A percentile compares a stretch with the other conserved stretches of the same genome.
Conservation (phyloP, 106 monocot genomes). For the Dendrobium catenatum region DNA sequence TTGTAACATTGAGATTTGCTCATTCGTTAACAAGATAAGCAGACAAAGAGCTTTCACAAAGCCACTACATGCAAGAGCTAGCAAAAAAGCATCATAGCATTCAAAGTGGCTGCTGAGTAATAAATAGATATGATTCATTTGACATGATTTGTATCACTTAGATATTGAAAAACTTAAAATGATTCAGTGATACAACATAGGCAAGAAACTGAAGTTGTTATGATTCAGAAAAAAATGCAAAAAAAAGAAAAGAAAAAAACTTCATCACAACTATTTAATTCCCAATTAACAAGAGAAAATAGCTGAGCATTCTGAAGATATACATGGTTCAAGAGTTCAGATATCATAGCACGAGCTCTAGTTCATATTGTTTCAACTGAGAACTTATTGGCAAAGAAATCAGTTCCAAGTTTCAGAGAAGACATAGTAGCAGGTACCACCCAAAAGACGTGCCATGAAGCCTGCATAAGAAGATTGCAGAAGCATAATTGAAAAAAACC, state of each 20-base stretch:
- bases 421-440: constrained; percentile 32
- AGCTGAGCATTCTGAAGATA: not conserved
- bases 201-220: not conserved
- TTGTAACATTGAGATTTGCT: not conserved
- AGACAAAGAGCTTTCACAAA: not conserved
- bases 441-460: constrained; percentile 90
- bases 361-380: constrained; percentile 54
- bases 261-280: not conserved
- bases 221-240: not conserved
- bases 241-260: not conserved
- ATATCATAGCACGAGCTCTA: constrained; percentile 48
- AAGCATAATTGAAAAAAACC: not conserved
- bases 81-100: not conserved
- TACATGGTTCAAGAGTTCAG: constrained; percentile 90
- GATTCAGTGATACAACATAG: not conserved
- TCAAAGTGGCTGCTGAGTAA: not conserved
- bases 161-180: not conserved
- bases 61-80: not conserved
- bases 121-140: not conserved
- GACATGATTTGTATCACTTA: not conserved
- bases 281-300: not conserved
- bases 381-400: constrained; percentile 27
- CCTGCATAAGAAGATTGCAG: constrained; percentile 29
- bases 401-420: constrained; percentile 25
- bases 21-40: not conserved